Percentiles rank a stretch among this genome's conserved stretches.
These are phyloP conservation scores for Mrakia blollopis DNA, from an alignment of 768 basidiomycete genomes.

Conservation along the genomic window DNA sequence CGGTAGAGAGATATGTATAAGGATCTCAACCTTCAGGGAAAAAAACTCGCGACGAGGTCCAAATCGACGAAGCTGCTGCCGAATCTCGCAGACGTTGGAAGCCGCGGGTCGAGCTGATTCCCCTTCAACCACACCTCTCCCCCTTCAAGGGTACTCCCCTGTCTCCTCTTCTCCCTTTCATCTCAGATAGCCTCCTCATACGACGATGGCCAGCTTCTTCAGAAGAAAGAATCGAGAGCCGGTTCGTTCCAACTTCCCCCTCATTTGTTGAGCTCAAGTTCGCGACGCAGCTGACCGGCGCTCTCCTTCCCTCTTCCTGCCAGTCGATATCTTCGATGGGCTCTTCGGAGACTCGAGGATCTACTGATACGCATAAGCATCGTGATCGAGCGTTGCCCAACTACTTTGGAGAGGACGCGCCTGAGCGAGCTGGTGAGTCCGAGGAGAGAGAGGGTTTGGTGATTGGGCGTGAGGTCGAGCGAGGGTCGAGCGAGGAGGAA, in stretches of 20 bases:
- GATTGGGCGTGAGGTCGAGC: no score
- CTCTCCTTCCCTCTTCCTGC: not conserved
- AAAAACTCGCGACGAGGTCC: no score
- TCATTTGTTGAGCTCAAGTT: not conserved
- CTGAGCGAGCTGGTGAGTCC: slow-evolving; percentile 19
- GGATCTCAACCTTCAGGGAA: no score
- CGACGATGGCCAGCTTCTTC: slow-evolving; percentile 2
- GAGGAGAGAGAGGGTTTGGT: not conserved
- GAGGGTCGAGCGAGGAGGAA: not conserved
- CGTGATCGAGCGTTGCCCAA: not conserved
- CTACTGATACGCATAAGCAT: slow-evolving; percentile 18
- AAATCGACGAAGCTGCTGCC: no score
- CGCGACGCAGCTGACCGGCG: not conserved
- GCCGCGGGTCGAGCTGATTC: not conserved
- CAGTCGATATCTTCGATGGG: slow-evolving; percentile 27
- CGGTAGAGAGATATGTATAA: no score
- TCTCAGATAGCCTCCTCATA: not conserved
- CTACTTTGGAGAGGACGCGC: slow-evolving; percentile 25
- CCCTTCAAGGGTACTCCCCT: not conserved
- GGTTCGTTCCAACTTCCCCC: not conserved
- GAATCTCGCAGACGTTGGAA: no score
- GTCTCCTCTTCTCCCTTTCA: not conserved
- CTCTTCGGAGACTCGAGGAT: slow-evolving; percentile 3
- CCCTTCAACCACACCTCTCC: not conserved
- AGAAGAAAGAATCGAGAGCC: slow-evolving; percentile 16